phyloP scores from a whole-genome alignment of 2,329 filamentous ascomycete genomes.

The Fusarium vanettenii region DNA sequence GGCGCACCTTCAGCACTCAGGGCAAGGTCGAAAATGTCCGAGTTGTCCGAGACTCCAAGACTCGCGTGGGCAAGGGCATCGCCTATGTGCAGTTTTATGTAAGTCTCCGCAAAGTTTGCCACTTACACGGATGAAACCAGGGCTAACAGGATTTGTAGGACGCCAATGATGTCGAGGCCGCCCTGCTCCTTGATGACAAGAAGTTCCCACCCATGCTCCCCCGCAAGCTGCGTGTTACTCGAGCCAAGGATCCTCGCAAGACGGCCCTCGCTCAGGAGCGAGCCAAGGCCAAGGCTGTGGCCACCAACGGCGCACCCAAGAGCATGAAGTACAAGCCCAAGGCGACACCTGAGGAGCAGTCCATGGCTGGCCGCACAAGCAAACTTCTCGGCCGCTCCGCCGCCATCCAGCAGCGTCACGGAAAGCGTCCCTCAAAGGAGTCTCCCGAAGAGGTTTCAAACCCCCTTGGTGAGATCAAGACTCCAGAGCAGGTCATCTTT shows the following conservation, averaged over 20 bases:
- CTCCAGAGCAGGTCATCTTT: slow-evolving; percentile 80
- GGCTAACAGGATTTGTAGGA: slow-evolving; percentile 62
- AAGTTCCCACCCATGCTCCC: slow-evolving; percentile 96
- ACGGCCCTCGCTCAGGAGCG: slow-evolving; percentile 61
- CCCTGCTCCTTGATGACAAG: slow-evolving; percentile 87
- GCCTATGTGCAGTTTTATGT: slow-evolving; percentile 96
- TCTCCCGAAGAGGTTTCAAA: slow-evolving; percentile 32
- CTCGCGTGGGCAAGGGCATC: slow-evolving; percentile 94
- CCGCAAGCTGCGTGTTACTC: slow-evolving; percentile 83
- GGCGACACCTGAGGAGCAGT: slow-evolving; percentile 75
- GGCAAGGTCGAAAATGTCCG: slow-evolving; percentile 94
- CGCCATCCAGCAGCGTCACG: slow-evolving; percentile 60
- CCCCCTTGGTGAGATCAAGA: slow-evolving; percentile 54
- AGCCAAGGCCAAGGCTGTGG: slow-evolving; percentile 46
- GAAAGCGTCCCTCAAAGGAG: slow-evolving; percentile 34
- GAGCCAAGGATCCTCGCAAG: slow-evolving; percentile 81
- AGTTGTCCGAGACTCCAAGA: slow-evolving; percentile 88
- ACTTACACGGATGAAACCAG: neutral
- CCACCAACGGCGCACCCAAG: slow-evolving; percentile 52
- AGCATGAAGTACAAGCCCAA: slow-evolving; percentile 75
- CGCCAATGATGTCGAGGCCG: slow-evolving; percentile 88
- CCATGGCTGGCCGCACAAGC: slow-evolving; percentile 76
- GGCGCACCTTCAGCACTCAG: slow-evolving; percentile 79
- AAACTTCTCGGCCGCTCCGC: slow-evolving; percentile 80
- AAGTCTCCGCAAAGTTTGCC: slow-evolving; percentile 42